Base-by-base conservation (phyloP, 768 basidiomycete genomes). In the Leccinum arenicola region DNA sequence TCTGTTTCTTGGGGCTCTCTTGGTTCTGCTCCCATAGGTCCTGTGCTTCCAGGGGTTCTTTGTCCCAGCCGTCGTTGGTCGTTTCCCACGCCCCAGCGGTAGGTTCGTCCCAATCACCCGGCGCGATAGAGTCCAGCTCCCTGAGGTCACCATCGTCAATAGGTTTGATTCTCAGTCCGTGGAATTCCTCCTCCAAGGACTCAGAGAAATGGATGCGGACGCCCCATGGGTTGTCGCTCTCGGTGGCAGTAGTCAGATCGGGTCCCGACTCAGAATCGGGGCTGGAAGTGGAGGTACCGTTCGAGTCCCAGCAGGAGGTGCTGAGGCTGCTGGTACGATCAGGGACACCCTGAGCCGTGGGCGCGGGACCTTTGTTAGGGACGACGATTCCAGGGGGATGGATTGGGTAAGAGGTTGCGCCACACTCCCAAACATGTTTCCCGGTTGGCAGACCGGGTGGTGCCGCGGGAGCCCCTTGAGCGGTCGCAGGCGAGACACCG, bases 131-230 rank as follows among this genome's bases (percentile, higher is more conserved):
- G 51, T 72, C 71, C 11, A 72, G 52, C 27, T 57, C 73, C 25
- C 15, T 51, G 23, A 69, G 60, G 0, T 54, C 61, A 2, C 38
- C 58, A 4, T 64, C 62, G 0, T 63, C 61, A 2, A 58, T 15
- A 9, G 59, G 49, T 33, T 53, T 57, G 61, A 72, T 65, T 1
- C 60, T 33, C 55, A 69, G 53, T 17, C 68, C 65, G 38, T 74
- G 67, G 36, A 72, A 68, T 17, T 70, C 73, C 54, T 67, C 65
- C 27, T 72, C 71, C 63, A 72, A 67, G 4, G 62, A 61, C 19
- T 66, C 73, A 4, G 65, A 66, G 40, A 69, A 67, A n/a, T 64
- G 51, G 45, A 74, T 55, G 36, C 59, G 63, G 43, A 65, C 56
- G 6, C 27, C 57, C 51, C 61, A 57, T 4, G 67, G 70, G 29